Percentiles rank a stretch among this genome's conserved stretches.
Conservation (phyloP, 2,329 filamentous ascomycete species). For the Penicillium digitatum region DNA sequence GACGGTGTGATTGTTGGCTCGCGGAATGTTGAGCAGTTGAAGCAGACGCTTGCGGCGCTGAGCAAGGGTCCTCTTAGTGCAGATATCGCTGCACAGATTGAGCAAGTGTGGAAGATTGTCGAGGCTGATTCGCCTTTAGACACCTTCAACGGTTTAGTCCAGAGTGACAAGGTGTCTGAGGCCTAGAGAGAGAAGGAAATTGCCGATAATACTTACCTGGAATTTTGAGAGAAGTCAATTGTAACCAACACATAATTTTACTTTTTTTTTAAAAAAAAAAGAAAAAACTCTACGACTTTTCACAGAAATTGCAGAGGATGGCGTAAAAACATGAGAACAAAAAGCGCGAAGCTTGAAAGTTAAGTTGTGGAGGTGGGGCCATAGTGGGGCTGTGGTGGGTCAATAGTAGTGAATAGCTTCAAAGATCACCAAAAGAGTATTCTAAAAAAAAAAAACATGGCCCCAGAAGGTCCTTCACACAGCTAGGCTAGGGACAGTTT, state of each 20-base stretch:
- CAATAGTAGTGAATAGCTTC: neutral
- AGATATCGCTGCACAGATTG: conserved; percentile 20
- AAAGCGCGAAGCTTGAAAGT: neutral
- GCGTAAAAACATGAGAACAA: neutral
- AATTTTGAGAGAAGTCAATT: neutral
- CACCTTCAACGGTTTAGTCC: conserved; percentile 6
- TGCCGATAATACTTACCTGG: neutral
- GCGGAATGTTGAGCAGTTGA: conserved; percentile 17
- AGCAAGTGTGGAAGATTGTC: conserved; percentile 28
- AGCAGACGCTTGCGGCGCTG: conserved; percentile 37
- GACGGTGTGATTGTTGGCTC: conserved; percentile 23
- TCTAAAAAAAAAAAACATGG: neutral
- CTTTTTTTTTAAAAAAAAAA: neutral
- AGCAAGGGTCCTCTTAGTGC: conserved; percentile 40
- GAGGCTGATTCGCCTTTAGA: conserved; percentile 26
- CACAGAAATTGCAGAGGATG: neutral
- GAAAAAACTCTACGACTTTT: neutral
- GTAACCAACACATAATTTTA: neutral
- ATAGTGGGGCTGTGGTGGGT: neutral
- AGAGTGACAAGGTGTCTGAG: neutral
- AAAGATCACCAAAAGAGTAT: neutral
- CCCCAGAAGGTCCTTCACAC: neutral
- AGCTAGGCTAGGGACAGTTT: neutral
- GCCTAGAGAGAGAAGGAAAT: neutral
- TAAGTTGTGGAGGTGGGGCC: neutral